Conservation (phyloP, 257 asterid genomes). For the Solanum habrochaites region DNA sequence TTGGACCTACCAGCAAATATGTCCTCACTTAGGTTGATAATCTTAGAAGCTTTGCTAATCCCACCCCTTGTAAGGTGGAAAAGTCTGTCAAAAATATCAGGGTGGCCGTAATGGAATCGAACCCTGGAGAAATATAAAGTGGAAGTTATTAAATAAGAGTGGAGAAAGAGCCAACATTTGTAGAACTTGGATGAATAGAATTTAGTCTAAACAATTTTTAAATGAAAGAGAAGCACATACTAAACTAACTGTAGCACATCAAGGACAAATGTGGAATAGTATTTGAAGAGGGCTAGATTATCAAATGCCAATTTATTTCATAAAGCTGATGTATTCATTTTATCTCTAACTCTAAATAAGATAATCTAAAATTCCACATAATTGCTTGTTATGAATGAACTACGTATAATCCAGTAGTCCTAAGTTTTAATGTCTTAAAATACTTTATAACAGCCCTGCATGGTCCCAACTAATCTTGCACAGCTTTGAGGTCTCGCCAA, state of each 20-base stretch:
- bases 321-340: background rate
- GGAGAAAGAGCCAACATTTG: background rate
- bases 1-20: conserved; percentile 78
- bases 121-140: conserved; percentile 40
- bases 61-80: conserved; percentile 98
- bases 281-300: background rate
- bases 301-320: background rate
- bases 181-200: background rate
- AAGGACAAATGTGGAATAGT: background rate
- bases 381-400: background rate
- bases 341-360: background rate
- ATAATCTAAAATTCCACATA: background rate
- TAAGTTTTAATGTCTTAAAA: background rate
- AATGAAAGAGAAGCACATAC: background rate
- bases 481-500: background rate
- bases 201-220: background rate
- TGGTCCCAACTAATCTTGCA: background rate
- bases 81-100: conserved; percentile 91
- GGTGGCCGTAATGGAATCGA: conserved; percentile 99
- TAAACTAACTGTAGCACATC: background rate
- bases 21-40: conserved; percentile 89
- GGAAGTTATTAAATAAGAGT: background rate
- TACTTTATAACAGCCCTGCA: background rate
- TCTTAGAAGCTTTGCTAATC: conserved; percentile 92
- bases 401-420: background rate